Evolutionary conservation across 1,284 basidiomycete species (phyloP), one percentile per base, ranked within the genome.

Genomic region (Tilletia horrida): DNA sequence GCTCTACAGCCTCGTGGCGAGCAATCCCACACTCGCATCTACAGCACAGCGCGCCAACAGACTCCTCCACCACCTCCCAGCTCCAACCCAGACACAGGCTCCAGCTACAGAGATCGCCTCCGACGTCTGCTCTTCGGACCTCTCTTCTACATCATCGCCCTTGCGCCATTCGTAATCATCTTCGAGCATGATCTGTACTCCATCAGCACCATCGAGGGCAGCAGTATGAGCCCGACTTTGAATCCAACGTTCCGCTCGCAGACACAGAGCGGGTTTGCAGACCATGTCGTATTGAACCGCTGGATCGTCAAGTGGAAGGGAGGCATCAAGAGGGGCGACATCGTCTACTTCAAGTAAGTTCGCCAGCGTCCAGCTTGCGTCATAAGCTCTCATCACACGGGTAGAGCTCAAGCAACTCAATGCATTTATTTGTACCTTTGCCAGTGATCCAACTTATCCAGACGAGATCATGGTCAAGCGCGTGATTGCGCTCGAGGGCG

Each of bases 401-500:
- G n/a, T n/a, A n/a, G n/a, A n/a, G n/a, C n/a, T n/a, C n/a, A n/a
- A n/a, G n/a, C n/a, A n/a, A n/a, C n/a, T n/a, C n/a, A n/a, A n/a
- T n/a, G n/a, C n/a, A n/a, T n/a, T n/a, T n/a, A n/a, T n/a, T n/a
- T n/a, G n/a, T 23, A 18, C 50, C 8, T 6, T 25, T 18, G n/a
- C 7, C 50, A 59, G 55, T 8, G 7, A 29, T 4, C 55, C 55
- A 16, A 40, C 25, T 16, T 8, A 35, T 13, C 55, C 55, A n/a
- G 29, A 59, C 31, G 14, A 35, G 9, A 13, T 59, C 3, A 18
- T 40, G 25, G 27, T 25, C n/a, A 59, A 59, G 29, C 25, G 55
- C 11, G 35, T 59, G 16, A 59, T 59, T 16, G 55, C 55, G 16
- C 55, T 59, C 55, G 55, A 59, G 21, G 55, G 55, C 6, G 55